Conservation (phyloP, 1,284 basidiomycete genomes). For the Leccinum angustisporum region DNA sequence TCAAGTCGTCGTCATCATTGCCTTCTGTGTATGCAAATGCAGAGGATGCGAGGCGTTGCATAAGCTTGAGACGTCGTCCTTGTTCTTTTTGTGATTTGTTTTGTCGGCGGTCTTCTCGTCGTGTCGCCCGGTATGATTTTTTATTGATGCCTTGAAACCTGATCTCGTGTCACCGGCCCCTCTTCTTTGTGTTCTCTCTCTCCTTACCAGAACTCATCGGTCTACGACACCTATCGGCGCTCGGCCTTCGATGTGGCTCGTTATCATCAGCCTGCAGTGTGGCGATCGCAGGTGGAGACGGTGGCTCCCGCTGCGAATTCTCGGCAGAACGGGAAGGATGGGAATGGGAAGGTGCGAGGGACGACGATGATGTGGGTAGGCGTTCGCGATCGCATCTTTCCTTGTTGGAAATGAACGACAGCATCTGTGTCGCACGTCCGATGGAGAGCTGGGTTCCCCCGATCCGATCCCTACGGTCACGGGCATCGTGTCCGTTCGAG, state of each 20-base stretch:
- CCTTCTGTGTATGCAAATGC: neutral
- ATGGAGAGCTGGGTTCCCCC: slow-evolving; percentile 29
- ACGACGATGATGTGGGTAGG: slow-evolving; percentile 20
- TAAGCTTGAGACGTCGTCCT: too few relatives aligned
- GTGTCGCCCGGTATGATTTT: too few relatives aligned
- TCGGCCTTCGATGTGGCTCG: slow-evolving; percentile 21
- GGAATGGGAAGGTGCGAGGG: slow-evolving; percentile 23
- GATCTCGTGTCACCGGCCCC: too few relatives aligned
- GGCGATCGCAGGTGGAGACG: slow-evolving; percentile 33
- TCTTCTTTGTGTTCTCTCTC: neutral
- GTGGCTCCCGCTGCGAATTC: slow-evolving; percentile 26
- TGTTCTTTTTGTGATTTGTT: too few relatives aligned
- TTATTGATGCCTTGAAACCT: too few relatives aligned
- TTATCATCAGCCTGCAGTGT: slow-evolving; percentile 32
- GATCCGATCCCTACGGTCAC: slow-evolving; percentile 27
- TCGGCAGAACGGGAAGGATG: slow-evolving; percentile 16
- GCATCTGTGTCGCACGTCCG: slow-evolving; percentile 20
- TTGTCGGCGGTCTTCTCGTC: too few relatives aligned
- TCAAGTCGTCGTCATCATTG: too few relatives aligned
- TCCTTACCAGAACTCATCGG: slow-evolving; percentile 30
- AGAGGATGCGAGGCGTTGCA: neutral
- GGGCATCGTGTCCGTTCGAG: slow-evolving; percentile 31
- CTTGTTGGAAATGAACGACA: slow-evolving; percentile 27
- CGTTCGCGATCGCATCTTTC: slow-evolving; percentile 31
- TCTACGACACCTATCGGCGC: slow-evolving; percentile 24